Conservation (phyloP, 345 rosid species). For the Alliaria petiolata region DNA sequence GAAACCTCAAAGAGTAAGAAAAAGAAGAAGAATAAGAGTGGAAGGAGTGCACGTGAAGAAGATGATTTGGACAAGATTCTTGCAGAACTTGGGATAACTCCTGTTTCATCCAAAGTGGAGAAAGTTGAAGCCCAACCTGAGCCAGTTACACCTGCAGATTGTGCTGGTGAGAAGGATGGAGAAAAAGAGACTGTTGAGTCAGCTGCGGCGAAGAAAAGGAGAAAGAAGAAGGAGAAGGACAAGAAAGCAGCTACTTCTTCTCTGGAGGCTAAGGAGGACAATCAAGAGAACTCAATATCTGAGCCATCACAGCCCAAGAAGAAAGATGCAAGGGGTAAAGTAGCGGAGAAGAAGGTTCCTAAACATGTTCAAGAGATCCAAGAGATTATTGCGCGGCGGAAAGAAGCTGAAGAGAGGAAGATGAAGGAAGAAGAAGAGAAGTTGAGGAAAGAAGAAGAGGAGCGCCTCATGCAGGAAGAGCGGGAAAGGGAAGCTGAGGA, state of each 20-base stretch:
- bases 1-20: constrained; percentile 63
- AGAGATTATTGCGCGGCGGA: constrained; percentile 75
- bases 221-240: constrained; percentile 80
- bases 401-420: constrained; percentile 73
- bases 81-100: constrained; percentile 63
- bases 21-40: constrained; percentile 75
- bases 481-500: constrained; percentile 87
- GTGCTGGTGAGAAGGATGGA: constrained; percentile 56
- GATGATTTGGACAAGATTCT: constrained; percentile 93
- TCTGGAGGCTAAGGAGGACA: constrained; percentile 37
- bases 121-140: constrained; percentile 49
- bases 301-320: constrained; percentile 52
- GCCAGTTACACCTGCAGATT: constrained; percentile 30
- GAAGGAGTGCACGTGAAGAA: constrained; percentile 82
- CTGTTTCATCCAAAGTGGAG: too few species aligned
- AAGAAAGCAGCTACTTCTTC: constrained; percentile 43
- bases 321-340: constrained; percentile 65
- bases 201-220: constrained; percentile 84
- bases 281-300: constrained; percentile 36
- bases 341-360: constrained; percentile 74
- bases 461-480: constrained; percentile 67
- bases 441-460: constrained; percentile 88
- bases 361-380: constrained; percentile 94
- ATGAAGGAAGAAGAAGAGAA: constrained; percentile 86
- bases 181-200: constrained; percentile 66